Base-by-base conservation (phyloP, 2,329 filamentous ascomycete genomes). In the Fusarium decemcellulare region DNA sequence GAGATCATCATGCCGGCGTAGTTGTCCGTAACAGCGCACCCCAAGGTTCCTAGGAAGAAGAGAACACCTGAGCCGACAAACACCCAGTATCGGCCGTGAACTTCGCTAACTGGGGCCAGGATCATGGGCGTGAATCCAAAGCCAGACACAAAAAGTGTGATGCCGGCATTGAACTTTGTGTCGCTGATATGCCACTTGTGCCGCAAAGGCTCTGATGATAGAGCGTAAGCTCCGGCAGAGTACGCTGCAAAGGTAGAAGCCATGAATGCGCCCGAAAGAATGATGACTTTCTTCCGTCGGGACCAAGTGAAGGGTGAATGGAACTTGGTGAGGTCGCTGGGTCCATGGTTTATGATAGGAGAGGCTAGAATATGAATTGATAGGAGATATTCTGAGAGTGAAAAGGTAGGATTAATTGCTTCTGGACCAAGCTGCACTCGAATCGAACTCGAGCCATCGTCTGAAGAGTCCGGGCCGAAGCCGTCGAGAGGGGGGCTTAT, bases 51-150 rank as follows among this genome's bases (percentile, higher is more conserved):
- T 1, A 76, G 61, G 11, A 76, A 75, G 54, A 88, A 79, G 8
- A 76, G 63, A 1, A 76, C 69, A 0, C 79, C 80, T 0, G 77
- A 75, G 1, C 63, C 74, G 1, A 75, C 68, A 52, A 78, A 75
- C 2, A 78, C 72, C 70, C 73, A 76, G 57, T 79, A 79, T 43
- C 78, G 63, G 2, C 77, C 77, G 27, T 89, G 84, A 66, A 88
- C 87, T 73, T 93, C 91, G 2, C 87, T 90, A 60, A 92, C 88
- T 0, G 91, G 90, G 0, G 91, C 91, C 1, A 92, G 81, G 4
- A 91, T 80, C 90, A 93, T 92, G 0, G 91, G 91, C 0, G 90
- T 87, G 48, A 91, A 78, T 2, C 83, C 90, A 70, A 93, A 93
- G 0, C 90, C 90, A 46, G 81, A 75, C 6, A 89, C 90, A 77